These are phyloP conservation scores for Canavalia gladiata DNA, from an alignment of 306 rosid genomes.

Conservation along the genomic window DNA sequence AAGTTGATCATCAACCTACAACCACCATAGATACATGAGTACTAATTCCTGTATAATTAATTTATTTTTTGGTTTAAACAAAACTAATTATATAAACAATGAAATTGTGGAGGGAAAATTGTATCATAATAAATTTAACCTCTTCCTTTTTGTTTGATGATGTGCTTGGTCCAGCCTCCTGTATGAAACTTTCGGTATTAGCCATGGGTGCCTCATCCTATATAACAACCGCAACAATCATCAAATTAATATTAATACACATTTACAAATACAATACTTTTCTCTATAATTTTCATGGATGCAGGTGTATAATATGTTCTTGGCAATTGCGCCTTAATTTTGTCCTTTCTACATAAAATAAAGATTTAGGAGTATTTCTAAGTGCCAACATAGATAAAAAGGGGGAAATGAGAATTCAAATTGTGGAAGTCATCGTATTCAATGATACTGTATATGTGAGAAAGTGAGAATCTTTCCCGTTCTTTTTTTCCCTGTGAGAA, in stretches of 20 bases:
- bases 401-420: not conserved
- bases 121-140: slow-evolving; percentile 47
- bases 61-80: too few relatives aligned
- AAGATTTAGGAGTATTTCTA: not conserved
- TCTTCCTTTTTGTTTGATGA: slow-evolving; percentile 61
- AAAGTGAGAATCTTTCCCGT: not conserved
- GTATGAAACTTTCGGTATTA: slow-evolving; percentile 49
- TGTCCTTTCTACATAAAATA: not conserved
- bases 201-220: slow-evolving; percentile 53
- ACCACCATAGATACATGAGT: not conserved
- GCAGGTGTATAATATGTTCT: not conserved
- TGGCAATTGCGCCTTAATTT: not conserved
- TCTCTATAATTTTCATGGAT: not conserved
- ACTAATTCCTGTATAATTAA: not conserved
- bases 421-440: not conserved
- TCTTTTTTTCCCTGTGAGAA: not conserved
- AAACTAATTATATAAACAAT: not conserved
- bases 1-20: slow-evolving; percentile 62
- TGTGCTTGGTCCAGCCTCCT: slow-evolving; percentile 52
- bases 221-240: slow-evolving; percentile 5
- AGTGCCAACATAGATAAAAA: not conserved
- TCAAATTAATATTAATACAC: slow-evolving; percentile 26
- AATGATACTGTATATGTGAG: not conserved
- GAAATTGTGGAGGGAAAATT: not conserved
- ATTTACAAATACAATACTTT: not conserved